Conservation (phyloP, 345 rosid genomes). For the Citrus sp. region DNA sequence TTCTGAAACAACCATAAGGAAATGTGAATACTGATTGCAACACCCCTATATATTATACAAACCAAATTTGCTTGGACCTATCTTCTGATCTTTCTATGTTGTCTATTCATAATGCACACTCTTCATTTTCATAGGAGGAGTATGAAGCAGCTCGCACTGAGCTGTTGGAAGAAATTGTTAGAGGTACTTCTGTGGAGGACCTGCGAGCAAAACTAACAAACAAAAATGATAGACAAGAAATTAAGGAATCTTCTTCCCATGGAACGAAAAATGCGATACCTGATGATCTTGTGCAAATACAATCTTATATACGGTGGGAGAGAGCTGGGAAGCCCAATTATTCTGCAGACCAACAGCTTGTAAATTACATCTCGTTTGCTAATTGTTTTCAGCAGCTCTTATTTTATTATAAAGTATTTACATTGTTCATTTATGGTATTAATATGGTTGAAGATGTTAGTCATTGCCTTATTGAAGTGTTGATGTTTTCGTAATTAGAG, state of each 20-base stretch:
- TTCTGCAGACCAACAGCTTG: conserved; percentile 52
- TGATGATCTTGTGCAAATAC: conserved; percentile 57
- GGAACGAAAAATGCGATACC: conserved; percentile 43
- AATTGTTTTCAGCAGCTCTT: conserved; percentile 4
- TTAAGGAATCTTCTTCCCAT: conserved; percentile 32
- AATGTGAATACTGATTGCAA: not conserved
- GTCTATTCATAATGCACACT: conserved; percentile 2
- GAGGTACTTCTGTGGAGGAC: conserved; percentile 73
- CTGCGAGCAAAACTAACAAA: conserved; percentile 62
- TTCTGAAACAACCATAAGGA: too few relatives aligned
- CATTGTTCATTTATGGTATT: not conserved
- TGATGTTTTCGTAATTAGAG: conserved; percentile 30
- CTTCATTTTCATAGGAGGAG: conserved; percentile 56
- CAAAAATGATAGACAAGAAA: conserved; percentile 44
- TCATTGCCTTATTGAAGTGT: conserved; percentile 1
- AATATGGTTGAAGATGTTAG: conserved; percentile 2
- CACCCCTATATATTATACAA: not conserved
- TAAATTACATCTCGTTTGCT: conserved; percentile 23
- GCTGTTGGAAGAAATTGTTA: conserved; percentile 73
- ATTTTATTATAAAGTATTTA: not conserved
- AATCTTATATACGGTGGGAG: conserved; percentile 73
- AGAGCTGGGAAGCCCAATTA: conserved; percentile 71
- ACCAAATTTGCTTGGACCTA: not conserved
- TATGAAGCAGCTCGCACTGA: conserved; percentile 93
- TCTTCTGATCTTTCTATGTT: not conserved